A percentile compares a stretch with the other conserved stretches of the same genome.
These are phyloP conservation scores for Cryptococcus amylolentus DNA, from an alignment of 1,284 basidiomycete genomes.

Conservation along the genomic window DNA sequence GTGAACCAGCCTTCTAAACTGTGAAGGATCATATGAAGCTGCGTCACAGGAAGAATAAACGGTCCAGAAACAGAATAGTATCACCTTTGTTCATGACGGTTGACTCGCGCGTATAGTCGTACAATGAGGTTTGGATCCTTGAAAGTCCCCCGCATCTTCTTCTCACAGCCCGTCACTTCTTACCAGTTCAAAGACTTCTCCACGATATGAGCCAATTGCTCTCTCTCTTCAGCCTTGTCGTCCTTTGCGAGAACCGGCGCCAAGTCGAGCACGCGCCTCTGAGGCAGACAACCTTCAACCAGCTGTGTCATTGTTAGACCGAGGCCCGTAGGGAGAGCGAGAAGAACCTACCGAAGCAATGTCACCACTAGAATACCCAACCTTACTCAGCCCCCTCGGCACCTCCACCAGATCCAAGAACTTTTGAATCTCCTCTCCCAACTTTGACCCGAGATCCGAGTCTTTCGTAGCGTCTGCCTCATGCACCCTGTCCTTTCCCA, in stretches of 20 bases:
- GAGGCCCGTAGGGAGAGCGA: not conserved
- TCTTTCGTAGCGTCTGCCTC: slow-evolving; percentile 74
- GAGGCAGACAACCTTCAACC: slow-evolving; percentile 46
- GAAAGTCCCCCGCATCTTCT: not conserved
- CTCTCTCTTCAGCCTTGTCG: slow-evolving; percentile 69
- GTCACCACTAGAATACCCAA: slow-evolving; percentile 65
- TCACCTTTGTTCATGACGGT: not conserved
- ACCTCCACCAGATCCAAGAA: slow-evolving; percentile 84
- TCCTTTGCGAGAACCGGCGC: slow-evolving; percentile 55
- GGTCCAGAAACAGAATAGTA: not conserved
- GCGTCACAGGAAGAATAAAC: not conserved
- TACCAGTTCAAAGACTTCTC: slow-evolving; percentile 43
- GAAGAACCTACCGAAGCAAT: slow-evolving; percentile 26
- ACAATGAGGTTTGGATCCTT: not conserved
- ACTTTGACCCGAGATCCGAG: slow-evolving; percentile 70
- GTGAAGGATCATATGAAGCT: not conserved
- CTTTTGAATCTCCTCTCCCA: slow-evolving; percentile 84
- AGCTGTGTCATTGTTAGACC: slow-evolving; percentile 19
- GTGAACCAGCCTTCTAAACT: not conserved
- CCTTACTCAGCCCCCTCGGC: slow-evolving; percentile 78
- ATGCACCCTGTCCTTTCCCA: slow-evolving; percentile 61
- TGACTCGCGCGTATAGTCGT: not conserved
- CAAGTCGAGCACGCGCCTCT: slow-evolving; percentile 45
- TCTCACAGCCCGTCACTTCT: not conserved
- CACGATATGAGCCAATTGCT: slow-evolving; percentile 72